These are phyloP conservation scores for Aciculosporium take DNA, from an alignment of 2,329 filamentous ascomycete species.

Conservation along the genomic window DNA sequence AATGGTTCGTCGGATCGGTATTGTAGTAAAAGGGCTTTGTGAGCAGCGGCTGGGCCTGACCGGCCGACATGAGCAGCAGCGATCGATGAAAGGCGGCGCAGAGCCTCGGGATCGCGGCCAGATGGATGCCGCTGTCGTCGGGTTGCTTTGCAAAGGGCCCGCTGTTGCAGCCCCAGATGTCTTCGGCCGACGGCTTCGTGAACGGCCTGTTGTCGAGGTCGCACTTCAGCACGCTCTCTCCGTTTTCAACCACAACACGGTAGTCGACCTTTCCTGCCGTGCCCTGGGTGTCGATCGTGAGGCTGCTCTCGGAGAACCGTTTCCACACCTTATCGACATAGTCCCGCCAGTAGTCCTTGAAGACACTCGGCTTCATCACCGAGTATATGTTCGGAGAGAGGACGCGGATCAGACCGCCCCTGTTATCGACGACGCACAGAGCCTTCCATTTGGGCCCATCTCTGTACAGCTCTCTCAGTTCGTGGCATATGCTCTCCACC, in stretches of 20 bases:
- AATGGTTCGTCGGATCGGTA: conserved; percentile 35
- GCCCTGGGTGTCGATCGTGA: conserved; percentile 30
- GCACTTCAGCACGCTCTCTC: conserved; percentile 24
- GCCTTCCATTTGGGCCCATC: conserved; percentile 30
- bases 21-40: conserved; percentile 28
- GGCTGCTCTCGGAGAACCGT: conserved; percentile 22
- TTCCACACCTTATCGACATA: conserved; percentile 34
- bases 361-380: conserved; percentile 19
- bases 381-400: conserved; percentile 30
- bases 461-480: conserved; percentile 21
- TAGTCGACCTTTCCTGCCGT: conserved; percentile 25
- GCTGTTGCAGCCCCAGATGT: conserved; percentile 38
- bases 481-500: conserved; percentile 26
- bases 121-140: conserved; percentile 25
- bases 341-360: conserved; percentile 27
- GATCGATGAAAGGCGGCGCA: conserved; percentile 37
- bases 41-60: conserved; percentile 30
- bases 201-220: conserved; percentile 28
- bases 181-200: conserved; percentile 25
- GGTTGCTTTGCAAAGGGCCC: conserved; percentile 28
- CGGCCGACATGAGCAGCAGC: conserved; percentile 31
- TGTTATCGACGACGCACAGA: conserved; percentile 25
- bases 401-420: conserved; percentile 27
- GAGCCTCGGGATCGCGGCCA: conserved; percentile 30
- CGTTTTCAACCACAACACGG: conserved; percentile 21